A percentile compares a stretch with the other conserved stretches of the same genome.
Conservation (phyloP, 352 stramenopile species). For the Phytopythium boreale region DNA sequence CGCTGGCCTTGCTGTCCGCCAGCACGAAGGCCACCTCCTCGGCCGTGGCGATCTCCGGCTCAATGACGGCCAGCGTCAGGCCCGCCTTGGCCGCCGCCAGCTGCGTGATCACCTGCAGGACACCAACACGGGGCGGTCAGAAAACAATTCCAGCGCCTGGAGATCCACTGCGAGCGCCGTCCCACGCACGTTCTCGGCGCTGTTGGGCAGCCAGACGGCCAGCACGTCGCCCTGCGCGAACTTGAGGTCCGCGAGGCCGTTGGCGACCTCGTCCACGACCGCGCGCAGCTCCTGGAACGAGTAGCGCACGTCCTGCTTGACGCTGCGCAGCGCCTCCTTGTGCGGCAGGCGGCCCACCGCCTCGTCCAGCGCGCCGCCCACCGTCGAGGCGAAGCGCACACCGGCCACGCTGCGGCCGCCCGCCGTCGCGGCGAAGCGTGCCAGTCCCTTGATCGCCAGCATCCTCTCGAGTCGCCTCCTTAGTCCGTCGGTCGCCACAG, state of each 20-base stretch:
- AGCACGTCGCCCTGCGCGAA: conserved; percentile 74
- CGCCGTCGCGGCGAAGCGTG: conserved; percentile 22
- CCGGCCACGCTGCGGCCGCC: conserved; percentile 14
- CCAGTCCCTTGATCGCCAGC: conserved; percentile 59
- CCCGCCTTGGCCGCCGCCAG: conserved; percentile 81
- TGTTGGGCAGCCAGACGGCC: conserved; percentile 85
- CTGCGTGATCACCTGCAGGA: conserved; percentile 61
- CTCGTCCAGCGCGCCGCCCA: conserved; percentile 69
- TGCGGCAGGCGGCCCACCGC: conserved; percentile 76
- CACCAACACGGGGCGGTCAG: background rate
- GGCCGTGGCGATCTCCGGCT: conserved; percentile 62
- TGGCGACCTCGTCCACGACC: conserved; percentile 71
- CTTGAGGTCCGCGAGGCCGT: conserved; percentile 72
- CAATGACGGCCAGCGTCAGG: conserved; percentile 80
- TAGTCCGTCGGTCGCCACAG: background rate
- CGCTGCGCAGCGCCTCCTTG: conserved; percentile 81
- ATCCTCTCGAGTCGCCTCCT: conserved; percentile 23
- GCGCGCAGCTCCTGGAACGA: conserved; percentile 84
- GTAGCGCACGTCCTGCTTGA: conserved; percentile 83
- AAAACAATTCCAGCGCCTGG: too few relatives aligned
- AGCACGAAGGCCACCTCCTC: conserved; percentile 83
- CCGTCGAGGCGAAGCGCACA: conserved; percentile 33
- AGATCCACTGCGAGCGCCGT: background rate
- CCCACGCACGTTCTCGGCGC: conserved; percentile 58
- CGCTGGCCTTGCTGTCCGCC: conserved; percentile 74